Percentiles rank a stretch among this genome's conserved stretches.
Evolutionary conservation across 495 filamentous ascomycete species (phyloP).

Genomic region (Neurospora sp.): DNA sequence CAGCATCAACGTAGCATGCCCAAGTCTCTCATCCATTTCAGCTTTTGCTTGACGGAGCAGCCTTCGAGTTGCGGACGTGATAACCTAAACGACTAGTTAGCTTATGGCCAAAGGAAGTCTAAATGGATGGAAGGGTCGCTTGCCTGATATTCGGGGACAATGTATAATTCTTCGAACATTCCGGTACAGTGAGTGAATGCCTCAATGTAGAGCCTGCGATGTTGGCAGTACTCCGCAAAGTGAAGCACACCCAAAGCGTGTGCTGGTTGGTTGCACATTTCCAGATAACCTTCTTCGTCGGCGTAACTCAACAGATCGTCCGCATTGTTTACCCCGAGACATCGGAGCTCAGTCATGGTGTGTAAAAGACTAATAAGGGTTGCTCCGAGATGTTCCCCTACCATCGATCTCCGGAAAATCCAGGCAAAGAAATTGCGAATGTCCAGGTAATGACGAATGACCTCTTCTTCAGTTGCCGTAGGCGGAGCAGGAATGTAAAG

Average conservation of each 20-base stretch:
- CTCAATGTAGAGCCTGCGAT: conserved; percentile 48
- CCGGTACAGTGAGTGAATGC: conserved; percentile 59
- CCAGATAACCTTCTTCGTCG: conserved; percentile 50
- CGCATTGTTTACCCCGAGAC: conserved; percentile 34
- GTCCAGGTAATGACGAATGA: conserved; percentile 47
- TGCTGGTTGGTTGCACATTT: conserved; percentile 47
- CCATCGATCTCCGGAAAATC: conserved; percentile 48
- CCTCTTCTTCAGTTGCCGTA: conserved; percentile 34
- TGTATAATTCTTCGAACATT: conserved; percentile 47
- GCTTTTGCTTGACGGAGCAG: conserved; percentile 48
- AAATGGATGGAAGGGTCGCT: conserved; percentile 4
- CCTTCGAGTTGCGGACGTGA: conserved; percentile 44
- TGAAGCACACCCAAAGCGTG: conserved; percentile 50
- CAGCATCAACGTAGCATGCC: conserved; percentile 36
- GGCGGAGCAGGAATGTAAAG: conserved; percentile 54
- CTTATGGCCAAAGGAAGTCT: background rate
- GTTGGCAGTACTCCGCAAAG: conserved; percentile 49
- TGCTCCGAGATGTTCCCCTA: conserved; percentile 47
- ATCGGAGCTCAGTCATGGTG: conserved; percentile 46
- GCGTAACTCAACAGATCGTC: conserved; percentile 45
- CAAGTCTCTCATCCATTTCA: conserved; percentile 53
- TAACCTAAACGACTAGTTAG: conserved; percentile 28
- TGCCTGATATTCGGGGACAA: conserved; percentile 47
- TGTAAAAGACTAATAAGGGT: conserved; percentile 47
- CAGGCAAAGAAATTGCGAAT: conserved; percentile 64